phyloP scores from a whole-genome alignment of 2,329 filamentous ascomycete genomes.

The Colletotrichum sp. region DNA sequence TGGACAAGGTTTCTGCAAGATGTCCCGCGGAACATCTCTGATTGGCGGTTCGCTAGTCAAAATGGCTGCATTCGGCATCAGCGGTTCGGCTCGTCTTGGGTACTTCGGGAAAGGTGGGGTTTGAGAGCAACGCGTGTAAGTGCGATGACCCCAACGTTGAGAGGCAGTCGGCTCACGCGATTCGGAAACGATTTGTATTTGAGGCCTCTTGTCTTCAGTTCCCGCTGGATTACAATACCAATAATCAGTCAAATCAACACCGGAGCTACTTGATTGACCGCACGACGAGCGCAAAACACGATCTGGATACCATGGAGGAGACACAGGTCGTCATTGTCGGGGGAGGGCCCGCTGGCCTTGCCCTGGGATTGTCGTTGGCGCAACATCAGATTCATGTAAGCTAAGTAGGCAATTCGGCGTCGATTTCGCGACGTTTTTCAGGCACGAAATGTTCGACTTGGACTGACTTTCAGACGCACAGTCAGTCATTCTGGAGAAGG shows the following conservation, averaged over 20 bases:
- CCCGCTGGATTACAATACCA: neutral
- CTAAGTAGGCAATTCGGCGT: neutral
- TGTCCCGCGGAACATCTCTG: neutral
- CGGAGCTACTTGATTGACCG: neutral
- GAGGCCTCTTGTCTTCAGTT: neutral
- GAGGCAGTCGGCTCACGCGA: neutral
- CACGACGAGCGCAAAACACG: neutral
- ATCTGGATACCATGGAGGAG: neutral
- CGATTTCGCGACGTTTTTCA: neutral
- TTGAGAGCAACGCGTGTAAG: neutral
- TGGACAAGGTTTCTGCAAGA: neutral
- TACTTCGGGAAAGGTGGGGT: neutral
- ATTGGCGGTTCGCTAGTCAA: neutral
- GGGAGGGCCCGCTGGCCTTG: neutral
- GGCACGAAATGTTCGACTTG: fast-evolving
- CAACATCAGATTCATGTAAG: neutral
- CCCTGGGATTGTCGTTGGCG: neutral
- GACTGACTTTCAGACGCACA: neutral
- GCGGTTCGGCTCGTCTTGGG: neutral
- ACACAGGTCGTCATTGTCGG: neutral
- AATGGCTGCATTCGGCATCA: neutral
- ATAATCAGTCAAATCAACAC: neutral
- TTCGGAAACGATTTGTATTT: neutral
- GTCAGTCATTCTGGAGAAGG: neutral
- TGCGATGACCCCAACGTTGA: neutral